Evolutionary conservation across 75 land plant species (phyloP), one percentile per base, ranked within the genome.

Genomic region (Selaginella tamariscina): DNA sequence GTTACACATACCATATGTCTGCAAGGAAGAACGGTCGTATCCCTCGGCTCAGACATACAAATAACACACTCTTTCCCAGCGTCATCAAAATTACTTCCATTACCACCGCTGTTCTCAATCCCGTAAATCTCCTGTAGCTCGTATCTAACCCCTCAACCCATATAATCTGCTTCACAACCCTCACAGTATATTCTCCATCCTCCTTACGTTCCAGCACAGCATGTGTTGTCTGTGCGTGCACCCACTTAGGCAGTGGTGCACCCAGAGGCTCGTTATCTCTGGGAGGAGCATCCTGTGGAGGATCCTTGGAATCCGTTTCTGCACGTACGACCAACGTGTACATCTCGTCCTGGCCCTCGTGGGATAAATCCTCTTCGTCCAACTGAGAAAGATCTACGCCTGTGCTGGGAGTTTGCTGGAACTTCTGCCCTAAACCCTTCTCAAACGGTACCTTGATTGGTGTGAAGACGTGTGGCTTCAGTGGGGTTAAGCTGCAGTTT

Each of bases 71-170:
- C 88, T 68, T 81, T 85, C 22, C 91, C 88, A 8, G 80, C 13
- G 32, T 79, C 85, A 54, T 78, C 74, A 77, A 74, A 64, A 2
- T 77, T 78, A 66, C 65, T 67, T 29, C 68, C 77, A 15, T 15
- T 39, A 33, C 57, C 64, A 32, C 32, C 71, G 33, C 72, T 68
- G 39, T 54, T 81, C 30, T 70, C 88, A 70, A 85, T 79, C n/a
- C 92, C 92, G 78, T 77, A 88, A 24, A 88, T 71, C 55, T 88
- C 92, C 29, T 84, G 88, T 28, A 88, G 63, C 70, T 88, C 92
- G 77, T 88, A 88, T 2, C 92, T 69, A 24, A 79, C 69, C 82
- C 88, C 68, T 85, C 79, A 54, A 84, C 65, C 85, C 85, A 85
- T 62, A 88, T 66, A 49, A 88, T 75, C 64, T 88, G 92, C 76